phyloP scores from a whole-genome alignment of 495 filamentous ascomycete species.

The Bryoglossum gracile region DNA sequence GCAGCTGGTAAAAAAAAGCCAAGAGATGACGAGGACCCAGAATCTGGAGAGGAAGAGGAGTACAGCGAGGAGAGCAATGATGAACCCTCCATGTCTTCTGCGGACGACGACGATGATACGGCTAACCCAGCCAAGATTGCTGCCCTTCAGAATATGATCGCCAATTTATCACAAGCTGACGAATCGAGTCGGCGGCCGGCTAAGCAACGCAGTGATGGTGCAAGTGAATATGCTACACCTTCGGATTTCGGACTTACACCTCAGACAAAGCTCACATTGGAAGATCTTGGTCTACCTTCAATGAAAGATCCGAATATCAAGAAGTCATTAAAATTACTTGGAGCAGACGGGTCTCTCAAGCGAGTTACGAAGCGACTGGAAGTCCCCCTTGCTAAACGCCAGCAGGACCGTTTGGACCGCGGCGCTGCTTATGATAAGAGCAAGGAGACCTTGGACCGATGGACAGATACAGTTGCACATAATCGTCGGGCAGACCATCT shows the following conservation, averaged over 20 bases:
- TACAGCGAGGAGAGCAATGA: slow-evolving; percentile 37
- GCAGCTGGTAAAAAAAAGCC: not conserved
- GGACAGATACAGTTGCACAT: slow-evolving; percentile 90
- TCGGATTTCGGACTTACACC: slow-evolving; percentile 50
- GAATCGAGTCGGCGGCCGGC: slow-evolving; percentile 25
- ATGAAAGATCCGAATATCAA: slow-evolving; percentile 70
- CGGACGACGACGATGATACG: slow-evolving; percentile 38
- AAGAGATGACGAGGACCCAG: slow-evolving; percentile 28
- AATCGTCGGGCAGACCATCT: slow-evolving; percentile 90
- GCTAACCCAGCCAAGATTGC: slow-evolving; percentile 53
- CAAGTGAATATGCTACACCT: slow-evolving; percentile 45
- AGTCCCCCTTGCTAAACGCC: slow-evolving; percentile 78
- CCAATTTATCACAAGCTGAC: slow-evolving; percentile 48
- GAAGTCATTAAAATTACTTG: slow-evolving; percentile 65
- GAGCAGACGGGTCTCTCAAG: slow-evolving; percentile 41
- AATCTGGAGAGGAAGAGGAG: slow-evolving; percentile 43
- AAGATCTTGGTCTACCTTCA: slow-evolving; percentile 63
- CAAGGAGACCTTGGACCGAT: slow-evolving; percentile 81
- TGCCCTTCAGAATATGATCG: slow-evolving; percentile 62
- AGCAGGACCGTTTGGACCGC: slow-evolving; percentile 85
- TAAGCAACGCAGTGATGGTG: slow-evolving; percentile 20
- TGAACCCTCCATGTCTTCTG: slow-evolving; percentile 37
- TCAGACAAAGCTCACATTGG: slow-evolving; percentile 68
- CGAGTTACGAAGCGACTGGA: slow-evolving; percentile 52
- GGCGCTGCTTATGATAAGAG: slow-evolving; percentile 80